A percentile compares a stretch with the other conserved stretches of the same genome.
These are phyloP conservation scores for Coprinellus micaceus DNA, from an alignment of 768 basidiomycete species.

Conservation along the genomic window DNA sequence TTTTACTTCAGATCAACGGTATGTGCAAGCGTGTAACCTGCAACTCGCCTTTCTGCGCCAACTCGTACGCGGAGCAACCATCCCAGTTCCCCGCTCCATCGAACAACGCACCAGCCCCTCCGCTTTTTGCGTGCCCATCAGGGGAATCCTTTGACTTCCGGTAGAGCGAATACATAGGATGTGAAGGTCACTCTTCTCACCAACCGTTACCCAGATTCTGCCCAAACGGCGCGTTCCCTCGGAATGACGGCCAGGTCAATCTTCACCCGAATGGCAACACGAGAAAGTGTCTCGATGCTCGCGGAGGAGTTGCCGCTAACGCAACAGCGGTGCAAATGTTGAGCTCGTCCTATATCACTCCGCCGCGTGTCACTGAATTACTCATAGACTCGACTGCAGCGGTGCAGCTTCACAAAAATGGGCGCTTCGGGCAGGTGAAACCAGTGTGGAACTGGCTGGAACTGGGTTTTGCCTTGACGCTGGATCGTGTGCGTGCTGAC, in stretches of 20 bases:
- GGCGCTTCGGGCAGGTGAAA: constrained; percentile 21
- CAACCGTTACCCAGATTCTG: not conserved
- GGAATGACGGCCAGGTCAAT: not conserved
- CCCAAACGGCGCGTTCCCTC: not conserved
- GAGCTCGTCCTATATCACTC: not conserved
- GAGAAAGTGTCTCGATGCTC: constrained; percentile 29
- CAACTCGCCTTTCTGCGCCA: not conserved
- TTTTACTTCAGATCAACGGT: not conserved
- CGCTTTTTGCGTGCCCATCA: constrained; percentile 19
- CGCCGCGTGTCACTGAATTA: not conserved
- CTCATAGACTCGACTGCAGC: constrained; percentile 29
- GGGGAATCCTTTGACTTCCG: not conserved
- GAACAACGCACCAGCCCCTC: constrained; percentile 14
- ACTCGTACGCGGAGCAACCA: constrained; percentile 9
- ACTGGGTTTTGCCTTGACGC: constrained; percentile 32
- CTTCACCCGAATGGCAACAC: constrained; percentile 21
- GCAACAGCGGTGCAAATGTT: constrained; percentile 32
- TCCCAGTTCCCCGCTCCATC: constrained; percentile 22
- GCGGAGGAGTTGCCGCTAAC: constrained; percentile 23
- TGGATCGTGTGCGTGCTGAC: constrained; percentile 24
- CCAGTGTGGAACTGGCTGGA: constrained; percentile 22
- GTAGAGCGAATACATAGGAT: not conserved
- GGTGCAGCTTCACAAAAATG: constrained; percentile 29
- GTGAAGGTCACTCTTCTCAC: not conserved
- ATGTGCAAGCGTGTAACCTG: not conserved